Base-by-base conservation (phyloP, 2,329 filamentous ascomycete species). In the Aspergillus proliferans region DNA sequence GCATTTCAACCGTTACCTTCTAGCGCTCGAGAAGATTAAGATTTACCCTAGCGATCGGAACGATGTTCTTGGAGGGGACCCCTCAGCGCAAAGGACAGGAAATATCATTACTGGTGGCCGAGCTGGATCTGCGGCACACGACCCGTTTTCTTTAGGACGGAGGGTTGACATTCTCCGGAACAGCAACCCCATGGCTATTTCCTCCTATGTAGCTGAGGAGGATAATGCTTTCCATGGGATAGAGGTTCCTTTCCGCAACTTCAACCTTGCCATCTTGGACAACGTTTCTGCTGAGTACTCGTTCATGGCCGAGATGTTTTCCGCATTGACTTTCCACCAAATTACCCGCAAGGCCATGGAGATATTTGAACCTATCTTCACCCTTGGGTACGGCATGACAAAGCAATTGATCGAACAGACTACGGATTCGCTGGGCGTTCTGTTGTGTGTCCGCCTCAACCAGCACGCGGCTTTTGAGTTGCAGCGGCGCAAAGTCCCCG, bases 261-360 rank as follows among this genome's bases (percentile, higher is more conserved):
- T 95, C 75, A 97, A 97, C 63, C 80, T 95, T 42, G 92, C 93
- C 0, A 76, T 98, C 18, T 80, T 96, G 54, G 93, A 98, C 70
- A 98, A 98, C 60, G 87, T 90, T 1, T 91, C 87, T 2, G 87
- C 91, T 30, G 94, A 98, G 68, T 98, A 97, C 70, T 90, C 88
- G 2, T 97, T 98, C 65, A 78, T 97, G 48, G 87, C 88, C 0
- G 81, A 87, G 14, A 95, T 96, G 73, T 97, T 98, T 73, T 82
- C 86, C 6, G 85, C 89, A 0, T 78, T 86, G 9, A 85, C 84
- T 7, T 88, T 87, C 60, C 78, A 88, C 14, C 78, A 85, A 47
- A 86, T 96, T 44, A 88, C 88, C 19, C 85, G 85, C 44, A 88
- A 88, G 58, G 95, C 96, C 63, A 78, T 82, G 52, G 87, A 91